Conservation (phyloP, 2,329 filamentous ascomycete species). For the Shiraia bambusicola region DNA sequence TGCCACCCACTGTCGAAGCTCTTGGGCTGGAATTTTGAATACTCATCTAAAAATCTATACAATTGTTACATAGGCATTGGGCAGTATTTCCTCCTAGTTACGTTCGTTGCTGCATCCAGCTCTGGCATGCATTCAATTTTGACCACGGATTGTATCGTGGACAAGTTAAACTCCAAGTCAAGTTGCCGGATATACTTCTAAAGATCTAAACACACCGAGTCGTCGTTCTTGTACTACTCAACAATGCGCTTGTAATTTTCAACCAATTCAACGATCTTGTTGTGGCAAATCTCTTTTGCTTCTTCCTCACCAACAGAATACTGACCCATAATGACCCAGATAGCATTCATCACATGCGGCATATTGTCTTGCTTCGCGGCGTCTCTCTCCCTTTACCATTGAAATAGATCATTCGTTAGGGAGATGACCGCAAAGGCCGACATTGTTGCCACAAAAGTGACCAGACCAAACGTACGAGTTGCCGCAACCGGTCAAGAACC, state of each 20-base stretch:
- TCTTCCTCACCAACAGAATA: conserved; percentile 20
- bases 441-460: not conserved
- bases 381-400: conserved; percentile 34
- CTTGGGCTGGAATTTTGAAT: no score
- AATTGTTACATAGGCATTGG: no score
- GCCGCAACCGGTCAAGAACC: conserved; percentile 32
- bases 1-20: no score
- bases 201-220: not conserved
- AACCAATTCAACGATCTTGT: not conserved
- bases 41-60: no score
- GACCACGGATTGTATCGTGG: conserved; percentile 1
- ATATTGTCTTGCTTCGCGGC: conserved; percentile 23
- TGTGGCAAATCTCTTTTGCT: not conserved
- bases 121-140: not conserved
- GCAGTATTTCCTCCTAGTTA: no score
- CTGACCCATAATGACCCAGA: conserved; percentile 42
- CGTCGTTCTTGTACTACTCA: not conserved
- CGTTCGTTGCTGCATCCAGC: no score
- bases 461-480: conserved; percentile 7
- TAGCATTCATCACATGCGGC: conserved; percentile 38
- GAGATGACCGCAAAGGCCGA: conserved; percentile 28
- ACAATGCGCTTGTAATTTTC: conserved; percentile 1
- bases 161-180: conserved; percentile 2
- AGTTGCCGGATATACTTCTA: conserved; percentile 2
- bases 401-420: conserved; percentile 44